Percentiles rank a stretch among this genome's conserved stretches.
Evolutionary conservation across 768 basidiomycete genomes (phyloP).

Genomic region (Nidularia sp.): DNA sequence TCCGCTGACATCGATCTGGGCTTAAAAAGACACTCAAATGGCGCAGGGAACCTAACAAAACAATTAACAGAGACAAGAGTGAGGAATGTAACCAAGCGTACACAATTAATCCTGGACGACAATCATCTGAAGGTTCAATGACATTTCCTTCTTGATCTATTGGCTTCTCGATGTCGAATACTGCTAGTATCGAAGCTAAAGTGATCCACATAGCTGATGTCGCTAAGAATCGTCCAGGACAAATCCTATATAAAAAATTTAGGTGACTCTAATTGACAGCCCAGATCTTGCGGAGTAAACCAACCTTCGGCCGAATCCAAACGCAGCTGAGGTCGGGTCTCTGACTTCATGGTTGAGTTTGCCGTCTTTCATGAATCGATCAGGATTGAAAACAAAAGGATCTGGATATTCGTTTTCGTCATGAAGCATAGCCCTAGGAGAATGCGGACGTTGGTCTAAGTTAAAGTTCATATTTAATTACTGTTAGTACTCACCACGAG

Average conservation of each 20-base stretch:
- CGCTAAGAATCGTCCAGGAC: constrained; percentile 29
- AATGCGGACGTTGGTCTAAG: neutral
- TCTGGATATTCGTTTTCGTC: neutral
- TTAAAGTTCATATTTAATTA: neutral
- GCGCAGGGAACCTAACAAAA: neutral
- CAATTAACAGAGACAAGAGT: neutral
- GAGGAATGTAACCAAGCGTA: neutral
- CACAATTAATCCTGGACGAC: constrained; percentile 4
- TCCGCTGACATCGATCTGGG: neutral
- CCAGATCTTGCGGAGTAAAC: neutral
- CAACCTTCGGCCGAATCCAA: neutral
- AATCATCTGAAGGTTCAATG: constrained; percentile 8
- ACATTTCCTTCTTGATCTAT: constrained; percentile 10
- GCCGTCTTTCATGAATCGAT: neutral
- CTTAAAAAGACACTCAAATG: neutral
- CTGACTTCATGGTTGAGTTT: neutral
- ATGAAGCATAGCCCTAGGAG: neutral
- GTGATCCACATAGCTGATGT: constrained; percentile 24
- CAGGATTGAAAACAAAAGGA: neutral
- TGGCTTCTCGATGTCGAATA: constrained; percentile 20
- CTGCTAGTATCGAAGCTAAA: constrained; percentile 20
- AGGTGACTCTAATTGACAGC: neutral
- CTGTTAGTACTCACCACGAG: constrained; percentile 15
- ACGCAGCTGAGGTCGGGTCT: neutral
- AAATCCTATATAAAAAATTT: constrained; percentile 9